A percentile compares a stretch with the other conserved stretches of the same genome.
Conservation (phyloP, 2,329 filamentous ascomycete genomes). For the Verticillium nonalfalfae region DNA sequence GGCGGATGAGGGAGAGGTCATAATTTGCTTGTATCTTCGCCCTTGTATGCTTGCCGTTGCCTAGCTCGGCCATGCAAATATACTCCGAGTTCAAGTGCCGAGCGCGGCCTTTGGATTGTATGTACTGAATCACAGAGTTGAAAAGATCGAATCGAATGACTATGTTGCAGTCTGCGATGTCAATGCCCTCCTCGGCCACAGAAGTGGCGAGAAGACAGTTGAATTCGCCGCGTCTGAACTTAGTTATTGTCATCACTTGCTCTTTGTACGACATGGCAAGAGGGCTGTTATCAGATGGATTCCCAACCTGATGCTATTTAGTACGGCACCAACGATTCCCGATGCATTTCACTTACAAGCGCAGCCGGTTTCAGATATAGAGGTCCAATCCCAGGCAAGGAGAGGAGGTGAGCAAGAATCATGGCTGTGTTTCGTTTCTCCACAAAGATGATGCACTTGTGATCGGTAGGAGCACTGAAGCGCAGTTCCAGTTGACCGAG, state of each 20-base stretch:
- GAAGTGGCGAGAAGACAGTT: constrained; percentile 64
- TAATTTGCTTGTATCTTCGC: constrained; percentile 53
- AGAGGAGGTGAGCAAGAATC: constrained; percentile 64
- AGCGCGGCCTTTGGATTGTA: constrained; percentile 86
- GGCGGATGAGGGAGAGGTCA: constrained; percentile 59
- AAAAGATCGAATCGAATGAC: constrained; percentile 80
- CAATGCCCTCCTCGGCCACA: constrained; percentile 61
- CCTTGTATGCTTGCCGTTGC: constrained; percentile 55
- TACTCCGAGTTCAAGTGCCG: constrained; percentile 73
- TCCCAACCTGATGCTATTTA: constrained; percentile 3
- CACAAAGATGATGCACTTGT: constrained; percentile 84
- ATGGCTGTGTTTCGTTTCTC: constrained; percentile 71
- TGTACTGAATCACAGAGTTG: constrained; percentile 85
- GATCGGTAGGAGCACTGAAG: constrained; percentile 51
- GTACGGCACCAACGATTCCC: background rate
- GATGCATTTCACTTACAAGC: constrained; percentile 42
- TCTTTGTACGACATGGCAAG: constrained; percentile 56
- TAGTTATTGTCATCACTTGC: constrained; percentile 67
- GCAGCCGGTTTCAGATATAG: constrained; percentile 53
- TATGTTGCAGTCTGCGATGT: constrained; percentile 62
- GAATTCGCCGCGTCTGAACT: constrained; percentile 50
- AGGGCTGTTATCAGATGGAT: background rate
- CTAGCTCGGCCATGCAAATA: constrained; percentile 73
- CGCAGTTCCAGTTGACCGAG: constrained; percentile 52
- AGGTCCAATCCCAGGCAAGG: constrained; percentile 45